phyloP scores from a whole-genome alignment of 2,329 filamentous ascomycete species.

The Periconia sp. region DNA sequence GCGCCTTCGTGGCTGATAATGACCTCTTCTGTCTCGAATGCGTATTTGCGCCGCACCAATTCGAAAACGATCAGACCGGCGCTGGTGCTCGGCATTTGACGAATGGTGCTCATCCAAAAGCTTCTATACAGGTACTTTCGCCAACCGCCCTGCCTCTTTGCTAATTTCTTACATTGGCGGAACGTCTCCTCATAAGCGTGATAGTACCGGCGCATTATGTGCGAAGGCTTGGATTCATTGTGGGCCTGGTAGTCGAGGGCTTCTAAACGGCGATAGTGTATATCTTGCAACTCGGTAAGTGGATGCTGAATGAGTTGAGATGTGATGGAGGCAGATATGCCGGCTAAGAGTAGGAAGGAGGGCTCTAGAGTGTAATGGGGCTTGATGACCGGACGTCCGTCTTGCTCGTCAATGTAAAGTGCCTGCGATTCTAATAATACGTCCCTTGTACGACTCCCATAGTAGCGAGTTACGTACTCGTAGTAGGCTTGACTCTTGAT shows the following conservation, averaged over 20 bases:
- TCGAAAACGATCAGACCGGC: slow-evolving; percentile 82
- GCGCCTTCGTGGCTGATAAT: slow-evolving; percentile 67
- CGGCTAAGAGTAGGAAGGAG: slow-evolving; percentile 71
- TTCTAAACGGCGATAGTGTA: slow-evolving; percentile 76
- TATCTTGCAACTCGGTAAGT: slow-evolving; percentile 71
- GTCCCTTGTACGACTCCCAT: slow-evolving; percentile 51
- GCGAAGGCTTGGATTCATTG: slow-evolving; percentile 32
- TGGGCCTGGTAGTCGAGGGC: slow-evolving; percentile 68
- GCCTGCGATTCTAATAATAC: slow-evolving; percentile 30
- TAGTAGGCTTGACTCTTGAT: slow-evolving; percentile 78
- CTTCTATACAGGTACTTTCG: slow-evolving; percentile 71
- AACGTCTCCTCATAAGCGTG: slow-evolving; percentile 73
- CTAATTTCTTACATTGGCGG: slow-evolving; percentile 64
- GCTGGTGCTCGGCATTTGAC: slow-evolving; percentile 78
- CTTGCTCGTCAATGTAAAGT: slow-evolving; percentile 25
- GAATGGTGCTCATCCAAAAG: slow-evolving; percentile 74
- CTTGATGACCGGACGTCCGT: slow-evolving; percentile 61
- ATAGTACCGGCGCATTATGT: slow-evolving; percentile 67
- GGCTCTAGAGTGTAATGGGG: slow-evolving; percentile 80
- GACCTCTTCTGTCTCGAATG: slow-evolving; percentile 63
- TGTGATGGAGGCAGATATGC: slow-evolving; percentile 69
- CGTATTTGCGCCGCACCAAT: slow-evolving; percentile 75
- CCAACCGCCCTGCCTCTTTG: slow-evolving; percentile 64
- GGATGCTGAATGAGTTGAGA: slow-evolving; percentile 76
- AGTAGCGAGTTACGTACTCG: slow-evolving; percentile 72